Evolutionary conservation across 495 filamentous ascomycete genomes (phyloP).

Genomic region (Annulohypoxylon maeteangense): DNA sequence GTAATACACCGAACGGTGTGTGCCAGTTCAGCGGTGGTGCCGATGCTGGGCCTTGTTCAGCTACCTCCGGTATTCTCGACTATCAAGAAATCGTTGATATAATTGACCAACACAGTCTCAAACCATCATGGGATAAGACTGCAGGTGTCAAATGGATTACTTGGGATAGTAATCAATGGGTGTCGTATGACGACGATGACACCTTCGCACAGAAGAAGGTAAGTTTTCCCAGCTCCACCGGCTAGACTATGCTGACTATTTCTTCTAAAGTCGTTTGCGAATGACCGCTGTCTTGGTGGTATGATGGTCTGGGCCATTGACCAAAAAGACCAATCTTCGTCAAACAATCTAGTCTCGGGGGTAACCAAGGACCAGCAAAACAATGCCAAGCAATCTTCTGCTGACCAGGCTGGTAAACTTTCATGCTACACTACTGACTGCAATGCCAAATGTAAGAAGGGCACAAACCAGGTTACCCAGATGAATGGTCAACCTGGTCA

Average conservation of each 20-base stretch:
- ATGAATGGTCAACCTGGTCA: neutral
- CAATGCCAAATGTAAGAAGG: neutral
- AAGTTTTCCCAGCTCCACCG: neutral
- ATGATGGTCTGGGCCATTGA: slow-evolving; percentile 51
- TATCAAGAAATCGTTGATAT: neutral
- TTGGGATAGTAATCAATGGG: slow-evolving; percentile 57
- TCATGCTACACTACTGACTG: neutral
- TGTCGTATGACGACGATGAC: slow-evolving; percentile 56
- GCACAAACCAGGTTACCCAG: neutral
- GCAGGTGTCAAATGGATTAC: slow-evolving; percentile 54
- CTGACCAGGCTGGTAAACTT: neutral
- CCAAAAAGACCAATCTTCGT: slow-evolving; percentile 29
- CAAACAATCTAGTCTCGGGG: neutral
- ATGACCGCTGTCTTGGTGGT: slow-evolving; percentile 45
- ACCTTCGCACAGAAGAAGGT: slow-evolving; percentile 57
- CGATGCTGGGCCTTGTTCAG: neutral
- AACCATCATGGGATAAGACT: slow-evolving; percentile 36
- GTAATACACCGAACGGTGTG: neutral
- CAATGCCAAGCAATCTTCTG: neutral
- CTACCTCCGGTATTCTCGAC: neutral
- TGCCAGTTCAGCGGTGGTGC: neutral
- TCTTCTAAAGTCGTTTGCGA: slow-evolving; percentile 39
- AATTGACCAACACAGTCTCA: neutral
- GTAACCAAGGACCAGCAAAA: neutral
- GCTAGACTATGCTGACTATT: neutral